phyloP scores from a whole-genome alignment of 345 rosid genomes.

The Boechera retrofracta region DNA sequence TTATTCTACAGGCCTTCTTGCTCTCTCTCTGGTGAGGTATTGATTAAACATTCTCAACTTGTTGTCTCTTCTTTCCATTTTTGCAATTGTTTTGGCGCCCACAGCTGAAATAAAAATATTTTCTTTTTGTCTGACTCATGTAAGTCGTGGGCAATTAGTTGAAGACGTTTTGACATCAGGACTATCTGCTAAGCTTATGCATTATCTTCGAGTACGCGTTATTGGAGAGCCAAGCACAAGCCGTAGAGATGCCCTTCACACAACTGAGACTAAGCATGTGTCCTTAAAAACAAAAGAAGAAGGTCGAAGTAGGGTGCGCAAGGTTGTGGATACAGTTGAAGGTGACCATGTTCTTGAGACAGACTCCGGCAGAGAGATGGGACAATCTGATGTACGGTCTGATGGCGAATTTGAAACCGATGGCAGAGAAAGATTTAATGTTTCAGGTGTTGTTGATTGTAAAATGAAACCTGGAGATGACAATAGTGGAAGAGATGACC shows the following conservation, averaged over 20 bases:
- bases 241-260: conserved; percentile 69
- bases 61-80: conserved; percentile 20
- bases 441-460: conserved; percentile 55
- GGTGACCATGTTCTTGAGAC: conserved; percentile 55
- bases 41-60: conserved; percentile 23
- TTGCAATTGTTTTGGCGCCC: conserved; percentile 18
- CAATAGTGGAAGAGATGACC: conserved; percentile 79
- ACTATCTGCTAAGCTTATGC: conserved; percentile 91
- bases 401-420: conserved; percentile 57
- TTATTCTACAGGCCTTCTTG: conserved; percentile 93
- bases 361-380: conserved; percentile 48
- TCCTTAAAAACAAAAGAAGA: conserved; percentile 77
- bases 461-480: conserved; percentile 68
- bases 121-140: conserved; percentile 16
- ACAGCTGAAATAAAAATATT: conserved; percentile 9
- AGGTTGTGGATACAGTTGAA: conserved; percentile 61
- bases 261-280: conserved; percentile 59
- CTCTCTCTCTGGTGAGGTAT: conserved; percentile 81
- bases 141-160: conserved; percentile 84
- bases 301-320: conserved; percentile 71
- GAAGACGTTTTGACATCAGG: conserved; percentile 96
- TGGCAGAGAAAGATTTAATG: conserved; percentile 57
- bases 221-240: conserved; percentile 71
- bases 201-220: conserved; percentile 85
- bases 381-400: conserved; percentile 51